Conservation (phyloP, 2,329 filamentous ascomycete species). For the Blastomyces emzantsi region DNA sequence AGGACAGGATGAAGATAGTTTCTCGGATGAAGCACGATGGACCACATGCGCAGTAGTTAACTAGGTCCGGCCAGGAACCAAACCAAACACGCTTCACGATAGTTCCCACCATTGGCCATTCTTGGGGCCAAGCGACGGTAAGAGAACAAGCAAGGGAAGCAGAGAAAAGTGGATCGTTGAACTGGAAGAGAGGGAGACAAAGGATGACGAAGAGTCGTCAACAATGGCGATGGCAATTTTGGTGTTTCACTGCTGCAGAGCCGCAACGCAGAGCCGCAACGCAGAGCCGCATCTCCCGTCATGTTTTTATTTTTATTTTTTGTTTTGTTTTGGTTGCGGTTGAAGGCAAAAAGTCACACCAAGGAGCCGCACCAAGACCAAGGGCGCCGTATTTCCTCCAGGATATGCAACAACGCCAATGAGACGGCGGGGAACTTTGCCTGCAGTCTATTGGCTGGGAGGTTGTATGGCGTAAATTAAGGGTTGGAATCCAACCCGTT, state of each 20-base stretch:
- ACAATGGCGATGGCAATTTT: not conserved
- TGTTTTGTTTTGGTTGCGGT: not conserved
- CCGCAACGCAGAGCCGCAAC: not conserved
- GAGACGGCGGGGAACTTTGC: not conserved
- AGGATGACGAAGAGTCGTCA: not conserved
- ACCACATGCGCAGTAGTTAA: not conserved
- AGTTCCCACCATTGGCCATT: not conserved
- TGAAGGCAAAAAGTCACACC: not conserved
- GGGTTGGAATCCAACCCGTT: not conserved
- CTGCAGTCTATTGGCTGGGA: not conserved
- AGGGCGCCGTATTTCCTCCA: not conserved
- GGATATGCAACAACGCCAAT: not conserved
- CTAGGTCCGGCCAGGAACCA: not conserved
- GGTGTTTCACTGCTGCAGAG: not conserved
- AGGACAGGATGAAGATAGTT: not conserved
- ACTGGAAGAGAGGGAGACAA: not conserved
- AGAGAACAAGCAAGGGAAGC: not conserved
- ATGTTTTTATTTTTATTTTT: not conserved
- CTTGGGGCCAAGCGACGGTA: not conserved
- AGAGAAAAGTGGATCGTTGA: not conserved
- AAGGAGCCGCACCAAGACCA: not conserved
- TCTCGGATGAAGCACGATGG: not conserved
- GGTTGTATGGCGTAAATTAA: not conserved
- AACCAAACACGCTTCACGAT: not conserved
- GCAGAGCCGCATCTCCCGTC: too few species aligned